Conservation (phyloP, 2,329 filamentous ascomycete species). For the Aspergillus ochraceoroseus region DNA sequence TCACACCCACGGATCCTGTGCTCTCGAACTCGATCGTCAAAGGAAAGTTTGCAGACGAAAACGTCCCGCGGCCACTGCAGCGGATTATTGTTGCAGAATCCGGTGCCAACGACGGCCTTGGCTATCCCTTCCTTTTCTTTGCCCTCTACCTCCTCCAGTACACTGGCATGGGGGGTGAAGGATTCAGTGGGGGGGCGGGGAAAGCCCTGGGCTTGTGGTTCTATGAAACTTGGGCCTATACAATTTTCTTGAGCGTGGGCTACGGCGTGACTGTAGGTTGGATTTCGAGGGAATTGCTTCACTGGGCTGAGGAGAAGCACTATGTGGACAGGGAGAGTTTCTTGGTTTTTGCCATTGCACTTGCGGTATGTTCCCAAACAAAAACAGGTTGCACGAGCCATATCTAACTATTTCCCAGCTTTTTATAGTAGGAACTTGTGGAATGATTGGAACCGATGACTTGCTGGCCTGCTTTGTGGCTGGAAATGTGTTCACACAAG, state of each 20-base stretch:
- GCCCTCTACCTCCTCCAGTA: slow-evolving; percentile 80
- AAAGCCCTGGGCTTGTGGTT: slow-evolving; percentile 77
- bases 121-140: slow-evolving; percentile 83
- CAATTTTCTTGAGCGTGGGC: slow-evolving; percentile 68
- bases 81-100: slow-evolving; percentile 77
- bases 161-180: slow-evolving; percentile 54
- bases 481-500: slow-evolving; percentile 85
- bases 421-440: slow-evolving; percentile 81
- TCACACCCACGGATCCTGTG: slow-evolving; percentile 89
- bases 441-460: slow-evolving; percentile 82
- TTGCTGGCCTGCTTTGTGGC: slow-evolving; percentile 89
- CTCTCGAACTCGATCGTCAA: slow-evolving; percentile 87
- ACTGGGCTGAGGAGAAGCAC: slow-evolving; percentile 74
- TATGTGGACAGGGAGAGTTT: slow-evolving; percentile 86
- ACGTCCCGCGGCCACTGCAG: slow-evolving; percentile 76
- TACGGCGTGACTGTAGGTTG: slow-evolving; percentile 77
- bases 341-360: slow-evolving; percentile 75
- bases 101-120: slow-evolving; percentile 82
- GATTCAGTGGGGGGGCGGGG: slow-evolving; percentile 54
- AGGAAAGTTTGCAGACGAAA: slow-evolving; percentile 86
- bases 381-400: not conserved
- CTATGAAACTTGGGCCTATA: slow-evolving; percentile 78
- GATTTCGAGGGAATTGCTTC: slow-evolving; percentile 73
- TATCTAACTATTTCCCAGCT: slow-evolving; percentile 44
- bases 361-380: slow-evolving; percentile 54